phyloP scores from a whole-genome alignment of 495 filamentous ascomycete species.

The Hyaloscypha variabilis region DNA sequence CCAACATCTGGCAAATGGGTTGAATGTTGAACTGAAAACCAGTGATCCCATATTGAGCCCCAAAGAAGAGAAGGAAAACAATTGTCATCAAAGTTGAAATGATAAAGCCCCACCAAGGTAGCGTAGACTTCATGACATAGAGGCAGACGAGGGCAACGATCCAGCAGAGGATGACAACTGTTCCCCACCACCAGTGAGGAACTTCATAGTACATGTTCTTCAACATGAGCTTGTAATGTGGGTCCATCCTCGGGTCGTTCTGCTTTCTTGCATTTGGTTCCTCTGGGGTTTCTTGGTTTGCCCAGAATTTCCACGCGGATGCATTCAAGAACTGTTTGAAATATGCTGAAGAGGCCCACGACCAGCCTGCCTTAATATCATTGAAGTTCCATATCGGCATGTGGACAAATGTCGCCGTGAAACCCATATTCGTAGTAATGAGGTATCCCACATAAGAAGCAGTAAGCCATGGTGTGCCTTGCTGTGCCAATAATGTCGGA shows the following conservation, averaged over 20 bases:
- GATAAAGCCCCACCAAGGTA: constrained; percentile 60
- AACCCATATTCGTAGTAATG: constrained; percentile 45
- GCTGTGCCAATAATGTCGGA: constrained; percentile 32
- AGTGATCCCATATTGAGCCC: constrained; percentile 20
- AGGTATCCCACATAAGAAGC: constrained; percentile 45
- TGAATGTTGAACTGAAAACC: constrained; percentile 28
- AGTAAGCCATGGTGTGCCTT: constrained; percentile 46
- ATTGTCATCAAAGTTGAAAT: constrained; percentile 28
- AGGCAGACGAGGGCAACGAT: constrained; percentile 50
- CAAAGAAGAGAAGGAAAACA: constrained; percentile 31
- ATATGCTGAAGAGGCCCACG: constrained; percentile 21
- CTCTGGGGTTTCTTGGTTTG: constrained; percentile 24
- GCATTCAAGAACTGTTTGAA: constrained; percentile 26
- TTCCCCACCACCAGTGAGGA: constrained; percentile 58
- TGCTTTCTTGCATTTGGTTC: constrained; percentile 25
- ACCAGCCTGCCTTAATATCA: constrained; percentile 28
- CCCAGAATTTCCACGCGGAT: constrained; percentile 37
- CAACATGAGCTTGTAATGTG: constrained; percentile 45
- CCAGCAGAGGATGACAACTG: constrained; percentile 47
- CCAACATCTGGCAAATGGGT: constrained; percentile 42
- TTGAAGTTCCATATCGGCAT: constrained; percentile 32
- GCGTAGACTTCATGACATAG: constrained; percentile 48
- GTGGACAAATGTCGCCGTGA: constrained; percentile 45
- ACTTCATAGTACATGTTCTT: constrained; percentile 53
- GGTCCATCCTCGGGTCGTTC: constrained; percentile 37